Evolutionary conservation across 1,139 yeast species (phyloP).

Genomic region (Kodamaea plutei): DNA sequence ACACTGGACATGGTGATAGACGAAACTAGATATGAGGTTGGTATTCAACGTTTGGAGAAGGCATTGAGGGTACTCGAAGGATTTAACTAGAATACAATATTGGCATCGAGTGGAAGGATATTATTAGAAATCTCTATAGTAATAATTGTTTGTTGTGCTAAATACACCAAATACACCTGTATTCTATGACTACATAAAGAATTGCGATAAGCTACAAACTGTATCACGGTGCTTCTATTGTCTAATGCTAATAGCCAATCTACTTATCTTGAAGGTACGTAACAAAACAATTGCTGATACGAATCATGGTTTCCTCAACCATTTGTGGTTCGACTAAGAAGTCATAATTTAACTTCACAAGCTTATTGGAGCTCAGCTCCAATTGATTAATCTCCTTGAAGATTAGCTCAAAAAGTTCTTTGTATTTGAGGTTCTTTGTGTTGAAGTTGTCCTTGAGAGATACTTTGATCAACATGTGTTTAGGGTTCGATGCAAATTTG

Average conservation of each 20-base stretch:
- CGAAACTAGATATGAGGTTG: constrained; percentile 73
- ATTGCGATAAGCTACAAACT: no score
- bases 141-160: no score
- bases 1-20: constrained; percentile 89
- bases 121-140: no score
- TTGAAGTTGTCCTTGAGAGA: constrained; percentile 37
- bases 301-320: constrained; percentile 15
- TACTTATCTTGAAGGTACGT: constrained; percentile 3
- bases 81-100: constrained; percentile 38
- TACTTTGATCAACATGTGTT: constrained; percentile 22
- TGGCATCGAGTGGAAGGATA: no score
- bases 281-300: constrained; percentile 8
- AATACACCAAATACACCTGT: no score
- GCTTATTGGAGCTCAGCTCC: constrained; percentile 13
- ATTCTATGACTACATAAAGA: no score
- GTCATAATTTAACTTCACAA: constrained; percentile 39
- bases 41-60: constrained; percentile 71
- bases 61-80: constrained; percentile 88
- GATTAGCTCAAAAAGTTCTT: constrained; percentile 38
- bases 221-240: no score
- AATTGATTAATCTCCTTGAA: constrained; percentile 32
- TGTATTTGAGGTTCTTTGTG: constrained; percentile 37
- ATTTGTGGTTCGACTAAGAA: constrained; percentile 25
- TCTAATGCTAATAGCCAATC: no score
- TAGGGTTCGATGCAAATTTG: constrained; percentile 25